Conservation (phyloP, 345 rosid genomes). For the Barbarea vulgaris region DNA sequence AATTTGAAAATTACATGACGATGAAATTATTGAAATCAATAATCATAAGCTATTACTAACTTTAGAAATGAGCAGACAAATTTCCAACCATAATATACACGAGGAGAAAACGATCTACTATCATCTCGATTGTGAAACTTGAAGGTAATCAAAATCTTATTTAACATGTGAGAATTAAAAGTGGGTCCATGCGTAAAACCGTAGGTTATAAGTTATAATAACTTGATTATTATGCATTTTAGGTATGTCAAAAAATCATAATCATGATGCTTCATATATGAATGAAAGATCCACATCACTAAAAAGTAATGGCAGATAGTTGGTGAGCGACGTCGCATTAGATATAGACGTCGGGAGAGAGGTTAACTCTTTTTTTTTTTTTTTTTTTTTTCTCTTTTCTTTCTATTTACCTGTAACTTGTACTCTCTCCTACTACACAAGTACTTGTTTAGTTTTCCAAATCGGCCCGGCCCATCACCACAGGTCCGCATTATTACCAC, state of each 20-base stretch:
- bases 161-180: slow-evolving; percentile 17
- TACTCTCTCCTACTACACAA: not conserved
- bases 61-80: not conserved
- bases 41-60: not conserved
- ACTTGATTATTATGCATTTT: not conserved
- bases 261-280: not conserved
- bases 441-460: not conserved
- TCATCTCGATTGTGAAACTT: not conserved
- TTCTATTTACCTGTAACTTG: not conserved
- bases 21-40: not conserved
- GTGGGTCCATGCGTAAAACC: not conserved
- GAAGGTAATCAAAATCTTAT: not conserved
- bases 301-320: slow-evolving; percentile 1
- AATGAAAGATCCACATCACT: slow-evolving; percentile 24
- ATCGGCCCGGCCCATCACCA: not conserved
- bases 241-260: not conserved
- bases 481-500: not conserved
- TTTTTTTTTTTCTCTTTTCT: not conserved
- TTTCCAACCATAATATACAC: not conserved
- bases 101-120: slow-evolving; percentile 18
- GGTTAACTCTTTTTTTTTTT: not conserved
- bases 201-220: slow-evolving; percentile 9
- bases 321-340: slow-evolving; percentile 12
- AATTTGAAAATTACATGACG: not conserved
- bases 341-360: not conserved